Base-by-base conservation (phyloP, 176 grass and related monocot genomes). In the Dactylis glomerata region DNA sequence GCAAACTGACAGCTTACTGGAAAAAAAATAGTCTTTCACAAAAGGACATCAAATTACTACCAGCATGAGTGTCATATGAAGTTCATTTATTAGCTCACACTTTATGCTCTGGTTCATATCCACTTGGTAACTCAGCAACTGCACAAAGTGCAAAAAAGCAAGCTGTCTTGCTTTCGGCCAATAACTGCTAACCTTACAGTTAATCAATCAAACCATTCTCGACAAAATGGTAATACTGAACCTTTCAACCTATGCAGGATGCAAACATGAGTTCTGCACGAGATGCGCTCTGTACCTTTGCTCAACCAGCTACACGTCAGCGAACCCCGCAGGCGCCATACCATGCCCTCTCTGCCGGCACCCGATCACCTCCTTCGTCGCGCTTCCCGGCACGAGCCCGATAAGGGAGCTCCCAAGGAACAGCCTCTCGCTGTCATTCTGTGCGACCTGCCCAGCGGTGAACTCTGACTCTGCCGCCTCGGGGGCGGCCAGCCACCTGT, bases 191-290 rank as follows among this genome's bases (percentile, higher is more conserved):
- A 16, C 33, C 20, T 70, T 71, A 19, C 24, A 34, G 34, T 24
- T 78, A 77, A 55, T 24, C 19, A 67, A 49, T 24, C 34, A 28
- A 52, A 26, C 7, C 13, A 9, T 45, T 10, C 32, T 61, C 4
- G 30, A 19, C 26, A 65, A 36, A 73, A 59, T 8, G 6, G 23
- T 67, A 13, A 68, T 68, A 68, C 47, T 26, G 19, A 26, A 33
- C 15, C 23, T 37, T 62, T 62, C 78, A 31, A 37, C 65, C 20
- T 78, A 42, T 82, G 85, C 79, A 98, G 95, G 91, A 64, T 98
- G 96, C 80, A 91, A 90, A n/a, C 96, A 98, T 63, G 96, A 98
- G 83, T 95, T 98, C 73, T 98, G 96, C 96, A 95, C 96, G n/a
- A 93, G 89, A 82, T 98, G 96, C 34, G 96, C 96, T 11, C 75